These are phyloP conservation scores for Acephala macrosclerotiorum DNA, from an alignment of 2,329 filamentous ascomycete species.

Conservation along the genomic window DNA sequence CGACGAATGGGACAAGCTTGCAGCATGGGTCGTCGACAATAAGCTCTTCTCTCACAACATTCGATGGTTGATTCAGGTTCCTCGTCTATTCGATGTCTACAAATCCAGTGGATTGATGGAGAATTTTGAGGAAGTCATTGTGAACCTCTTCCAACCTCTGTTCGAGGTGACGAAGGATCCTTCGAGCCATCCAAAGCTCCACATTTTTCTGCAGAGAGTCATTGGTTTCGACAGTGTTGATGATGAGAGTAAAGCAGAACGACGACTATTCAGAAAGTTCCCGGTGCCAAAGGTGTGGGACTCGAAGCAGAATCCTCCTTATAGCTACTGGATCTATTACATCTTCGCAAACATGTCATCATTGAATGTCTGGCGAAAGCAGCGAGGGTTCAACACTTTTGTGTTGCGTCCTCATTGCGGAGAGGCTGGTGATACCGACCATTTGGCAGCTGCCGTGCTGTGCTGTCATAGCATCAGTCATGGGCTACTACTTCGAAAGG, in stretches of 20 bases:
- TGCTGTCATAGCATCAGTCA: constrained; percentile 98
- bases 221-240: constrained; percentile 98
- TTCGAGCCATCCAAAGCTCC: constrained; percentile 85
- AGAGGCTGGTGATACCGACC: constrained; percentile 95
- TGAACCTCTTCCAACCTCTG: constrained; percentile 90
- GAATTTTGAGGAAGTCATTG: constrained; percentile 88
- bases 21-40: constrained; percentile 97
- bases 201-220: constrained; percentile 92
- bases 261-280: constrained; percentile 94
- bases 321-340: constrained; percentile 99
- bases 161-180: constrained; percentile 95
- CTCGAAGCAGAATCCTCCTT: constrained; percentile 94
- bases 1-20: constrained; percentile 97
- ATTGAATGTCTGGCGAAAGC: constrained; percentile 89
- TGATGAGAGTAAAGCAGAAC: constrained; percentile 96
- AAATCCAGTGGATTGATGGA: constrained; percentile 88
- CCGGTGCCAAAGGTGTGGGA: constrained; percentile 89
- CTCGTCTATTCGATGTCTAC: constrained; percentile 94
- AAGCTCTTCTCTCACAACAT: constrained; percentile 98
- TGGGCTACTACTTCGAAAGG: constrained; percentile 89
- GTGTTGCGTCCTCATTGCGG: constrained; percentile 92
- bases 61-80: constrained; percentile 95
- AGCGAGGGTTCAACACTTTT: constrained; percentile 95
- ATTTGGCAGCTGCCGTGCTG: constrained; percentile 88
- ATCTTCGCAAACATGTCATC: constrained; percentile 93